These are phyloP conservation scores for Agaricus sinodeliciosus DNA, from an alignment of 768 basidiomycete genomes.

Conservation along the genomic window DNA sequence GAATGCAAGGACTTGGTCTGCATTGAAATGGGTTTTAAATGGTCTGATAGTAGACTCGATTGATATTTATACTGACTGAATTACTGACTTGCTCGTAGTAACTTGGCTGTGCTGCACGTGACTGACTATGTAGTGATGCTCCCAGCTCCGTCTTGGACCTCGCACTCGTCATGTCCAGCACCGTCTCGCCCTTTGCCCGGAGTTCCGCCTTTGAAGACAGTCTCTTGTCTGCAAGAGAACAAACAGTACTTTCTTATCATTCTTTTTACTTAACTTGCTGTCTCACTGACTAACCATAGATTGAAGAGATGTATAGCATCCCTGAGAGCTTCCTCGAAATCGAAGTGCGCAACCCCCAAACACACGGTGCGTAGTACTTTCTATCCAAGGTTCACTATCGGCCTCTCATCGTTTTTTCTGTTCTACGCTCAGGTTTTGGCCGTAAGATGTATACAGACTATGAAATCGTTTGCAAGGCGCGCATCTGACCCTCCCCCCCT, in stretches of 20 bases:
- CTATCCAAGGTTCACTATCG: background rate
- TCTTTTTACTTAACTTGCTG: background rate
- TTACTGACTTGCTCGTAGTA: too few relatives aligned
- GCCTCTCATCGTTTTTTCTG: constrained; percentile 2
- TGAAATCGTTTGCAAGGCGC: constrained; percentile 94
- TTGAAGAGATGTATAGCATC: constrained; percentile 98
- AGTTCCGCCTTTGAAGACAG: constrained; percentile 51
- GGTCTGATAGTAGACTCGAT: too few relatives aligned
- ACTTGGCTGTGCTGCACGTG: background rate
- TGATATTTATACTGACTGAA: too few relatives aligned
- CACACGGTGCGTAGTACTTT: constrained; percentile 62
- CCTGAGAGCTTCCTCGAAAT: constrained; percentile 98
- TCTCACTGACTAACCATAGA: constrained; percentile 34
- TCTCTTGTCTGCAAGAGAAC: constrained; percentile 43
- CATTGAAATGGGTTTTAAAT: too few relatives aligned
- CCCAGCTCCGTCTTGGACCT: background rate
- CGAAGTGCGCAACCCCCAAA: constrained; percentile 94
- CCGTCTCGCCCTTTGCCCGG: constrained; percentile 60
- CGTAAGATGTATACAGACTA: constrained; percentile 99
- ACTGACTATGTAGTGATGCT: background rate
- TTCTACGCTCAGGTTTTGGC: constrained; percentile 63
- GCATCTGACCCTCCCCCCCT: constrained; percentile 13
- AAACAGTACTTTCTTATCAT: constrained; percentile 43
- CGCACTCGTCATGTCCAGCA: constrained; percentile 23
- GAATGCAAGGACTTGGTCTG: too few relatives aligned